Evolutionary conservation across 305 asterid genomes (phyloP), one percentile per base, ranked within the genome.

Genomic region (Fraxinus sp.): DNA sequence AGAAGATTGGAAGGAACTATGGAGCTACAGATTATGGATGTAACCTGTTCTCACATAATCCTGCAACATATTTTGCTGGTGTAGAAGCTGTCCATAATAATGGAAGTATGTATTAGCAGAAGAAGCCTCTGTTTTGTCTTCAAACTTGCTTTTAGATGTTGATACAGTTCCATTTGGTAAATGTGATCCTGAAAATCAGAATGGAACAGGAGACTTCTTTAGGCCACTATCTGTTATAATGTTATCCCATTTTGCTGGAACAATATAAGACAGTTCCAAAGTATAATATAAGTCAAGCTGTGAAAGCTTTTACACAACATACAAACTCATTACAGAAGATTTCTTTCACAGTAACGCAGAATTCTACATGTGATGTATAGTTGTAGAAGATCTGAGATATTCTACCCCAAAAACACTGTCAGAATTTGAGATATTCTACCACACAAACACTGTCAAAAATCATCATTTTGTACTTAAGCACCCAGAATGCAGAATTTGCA

Each of bases 21-120:
- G 55, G 55, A 43, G n/a, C n/a, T 43, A 43, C 13, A 43, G 55
- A 43, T 43, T 43, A 11, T 81, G 79, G 59, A 85, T 79, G n/a
- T 86, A 87, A 96, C 99, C 98, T 91, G 98, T 96, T 86, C 99
- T 93, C 87, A 96, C 99, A 85, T 92, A 96, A 90, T 94, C 99
- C 92, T 94, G 98, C 91, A 96, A 41, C 99, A 96, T 96, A 85
- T 96, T 96, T 89, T 96, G 99, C 88, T 96, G 99, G 91, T 96
- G 99, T 72, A 94, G 90, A 74, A 96, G 94, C 83, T 94, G 98
- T 30, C 98, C 99, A 37, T 96, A 94, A 89, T 94, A 96, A 86
- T 96, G 98, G 80, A 96, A 96, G 89, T 96, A 96, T 98, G 94
- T 93, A 86, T 93, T 92, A 85, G 98, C 97, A 79, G 98, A 96